phyloP scores from a whole-genome alignment of 139 green algal genomes.

The Bryopsis sp. region DNA sequence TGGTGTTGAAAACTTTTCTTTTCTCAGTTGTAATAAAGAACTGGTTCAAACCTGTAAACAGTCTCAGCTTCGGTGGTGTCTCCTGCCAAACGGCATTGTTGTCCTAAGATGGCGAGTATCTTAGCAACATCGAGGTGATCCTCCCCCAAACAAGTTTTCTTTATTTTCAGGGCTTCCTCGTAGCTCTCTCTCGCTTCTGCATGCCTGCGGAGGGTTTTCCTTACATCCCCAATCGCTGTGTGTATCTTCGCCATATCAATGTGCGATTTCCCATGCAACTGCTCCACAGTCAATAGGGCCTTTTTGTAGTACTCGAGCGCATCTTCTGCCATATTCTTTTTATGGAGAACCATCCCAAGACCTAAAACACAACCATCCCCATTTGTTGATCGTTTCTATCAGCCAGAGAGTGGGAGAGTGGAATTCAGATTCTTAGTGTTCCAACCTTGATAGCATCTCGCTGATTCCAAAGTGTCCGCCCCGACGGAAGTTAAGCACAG shows the following conservation, averaged over 20 bases:
- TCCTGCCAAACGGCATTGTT: background rate
- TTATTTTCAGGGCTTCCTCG: background rate
- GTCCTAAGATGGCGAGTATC: background rate
- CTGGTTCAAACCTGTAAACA: constrained; percentile 10
- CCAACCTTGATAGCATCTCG: constrained; percentile 10
- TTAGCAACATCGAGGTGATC: constrained; percentile 6
- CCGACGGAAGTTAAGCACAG: background rate
- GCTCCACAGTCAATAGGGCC: background rate
- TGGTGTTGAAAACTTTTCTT: no score
- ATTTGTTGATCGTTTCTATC: background rate
- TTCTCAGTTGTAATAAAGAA: no score
- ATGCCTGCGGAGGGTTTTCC: background rate
- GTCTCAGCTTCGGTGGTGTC: background rate
- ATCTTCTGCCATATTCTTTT: background rate
- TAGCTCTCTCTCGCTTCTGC: constrained; percentile 6
- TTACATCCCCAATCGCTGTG: background rate
- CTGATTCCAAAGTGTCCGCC: constrained; percentile 2
- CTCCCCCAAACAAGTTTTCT: background rate
- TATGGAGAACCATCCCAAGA: background rate
- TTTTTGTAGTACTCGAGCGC: background rate
- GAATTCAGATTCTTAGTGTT: no score
- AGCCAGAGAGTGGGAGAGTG: constrained; percentile 4
- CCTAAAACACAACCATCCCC: background rate
- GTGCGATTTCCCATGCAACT: background rate
- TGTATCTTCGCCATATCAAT: background rate